A percentile compares a stretch with the other conserved stretches of the same genome.
Evolutionary conservation across 352 stramenopile genomes (phyloP).

Genomic region (Phytopythium delawarense): DNA sequence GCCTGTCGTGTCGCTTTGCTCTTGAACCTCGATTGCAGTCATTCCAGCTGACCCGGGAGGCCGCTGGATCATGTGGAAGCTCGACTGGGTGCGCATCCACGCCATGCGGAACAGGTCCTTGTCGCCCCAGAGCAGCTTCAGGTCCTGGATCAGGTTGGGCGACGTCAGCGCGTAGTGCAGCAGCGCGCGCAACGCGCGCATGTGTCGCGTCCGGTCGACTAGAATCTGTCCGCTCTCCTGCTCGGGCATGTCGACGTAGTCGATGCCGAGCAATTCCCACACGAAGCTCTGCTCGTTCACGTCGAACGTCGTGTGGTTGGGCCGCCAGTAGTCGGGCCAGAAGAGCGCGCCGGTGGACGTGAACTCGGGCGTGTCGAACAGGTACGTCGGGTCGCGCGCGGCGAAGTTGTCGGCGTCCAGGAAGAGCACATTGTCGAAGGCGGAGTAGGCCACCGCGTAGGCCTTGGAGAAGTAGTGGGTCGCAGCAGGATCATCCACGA

Average conservation of each 20-base stretch:
- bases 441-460: constrained; percentile 45
- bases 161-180: constrained; percentile 51
- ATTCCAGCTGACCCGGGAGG: background rate
- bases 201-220: constrained; percentile 45
- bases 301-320: constrained; percentile 70
- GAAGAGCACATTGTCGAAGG: constrained; percentile 52
- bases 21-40: background rate
- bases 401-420: constrained; percentile 63
- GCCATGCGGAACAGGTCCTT: background rate
- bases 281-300: constrained; percentile 52
- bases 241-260: constrained; percentile 84
- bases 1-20: background rate
- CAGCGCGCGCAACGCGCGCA: constrained; percentile 44
- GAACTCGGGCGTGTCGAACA: constrained; percentile 56
- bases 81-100: background rate
- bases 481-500: constrained; percentile 37
- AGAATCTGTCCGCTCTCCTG: constrained; percentile 78
- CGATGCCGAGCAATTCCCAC: constrained; percentile 62
- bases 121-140: constrained; percentile 31
- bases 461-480: constrained; percentile 56
- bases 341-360: constrained; percentile 42
- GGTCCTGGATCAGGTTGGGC: constrained; percentile 32
- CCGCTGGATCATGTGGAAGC: background rate
- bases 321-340: constrained; percentile 69
- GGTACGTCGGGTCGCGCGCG: constrained; percentile 49